These are phyloP conservation scores for Bryum argenteum DNA, from an alignment of 225 moss, liverwort and hornwort species.

Conservation along the genomic window DNA sequence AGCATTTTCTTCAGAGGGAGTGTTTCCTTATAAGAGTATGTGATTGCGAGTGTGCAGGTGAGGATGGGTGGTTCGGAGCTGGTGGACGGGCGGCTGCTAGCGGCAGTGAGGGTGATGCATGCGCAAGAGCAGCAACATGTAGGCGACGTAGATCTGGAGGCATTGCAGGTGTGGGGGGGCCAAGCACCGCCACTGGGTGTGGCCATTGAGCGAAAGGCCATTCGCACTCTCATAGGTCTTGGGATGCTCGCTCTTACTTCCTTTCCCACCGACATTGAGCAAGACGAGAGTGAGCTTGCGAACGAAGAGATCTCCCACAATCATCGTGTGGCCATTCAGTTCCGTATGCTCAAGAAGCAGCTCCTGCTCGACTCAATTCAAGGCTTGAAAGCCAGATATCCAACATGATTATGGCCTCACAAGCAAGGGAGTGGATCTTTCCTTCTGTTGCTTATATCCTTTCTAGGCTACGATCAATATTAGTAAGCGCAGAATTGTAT, in stretches of 20 bases:
- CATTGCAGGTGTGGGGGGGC: constrained; percentile 59
- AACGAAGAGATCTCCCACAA: constrained; percentile 40
- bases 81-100: constrained; percentile 65
- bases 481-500: too few relatives aligned
- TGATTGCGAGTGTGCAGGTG: constrained; percentile 39
- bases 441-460: too few relatives aligned
- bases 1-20: too few relatives aligned
- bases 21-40: not conserved
- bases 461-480: too few relatives aligned
- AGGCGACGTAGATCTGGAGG: constrained; percentile 38
- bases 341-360: constrained; percentile 62
- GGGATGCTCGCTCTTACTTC: constrained; percentile 54
- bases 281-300: constrained; percentile 49
- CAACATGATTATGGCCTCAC: constrained; percentile 20
- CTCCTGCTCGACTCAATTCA: constrained; percentile 47
- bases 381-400: constrained; percentile 33
- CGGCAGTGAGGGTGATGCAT: constrained; percentile 66
- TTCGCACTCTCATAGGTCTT: constrained; percentile 62
- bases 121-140: constrained; percentile 38
- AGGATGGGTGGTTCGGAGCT: constrained; percentile 62
- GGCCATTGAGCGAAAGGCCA: constrained; percentile 47
- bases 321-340: constrained; percentile 48
- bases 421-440: too few relatives aligned
- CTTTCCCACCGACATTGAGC: constrained; percentile 53
- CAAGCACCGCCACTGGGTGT: constrained; percentile 45